Evolutionary conservation across 305 asterid species (phyloP).

Genomic region (Stenogyne calaminthoides): DNA sequence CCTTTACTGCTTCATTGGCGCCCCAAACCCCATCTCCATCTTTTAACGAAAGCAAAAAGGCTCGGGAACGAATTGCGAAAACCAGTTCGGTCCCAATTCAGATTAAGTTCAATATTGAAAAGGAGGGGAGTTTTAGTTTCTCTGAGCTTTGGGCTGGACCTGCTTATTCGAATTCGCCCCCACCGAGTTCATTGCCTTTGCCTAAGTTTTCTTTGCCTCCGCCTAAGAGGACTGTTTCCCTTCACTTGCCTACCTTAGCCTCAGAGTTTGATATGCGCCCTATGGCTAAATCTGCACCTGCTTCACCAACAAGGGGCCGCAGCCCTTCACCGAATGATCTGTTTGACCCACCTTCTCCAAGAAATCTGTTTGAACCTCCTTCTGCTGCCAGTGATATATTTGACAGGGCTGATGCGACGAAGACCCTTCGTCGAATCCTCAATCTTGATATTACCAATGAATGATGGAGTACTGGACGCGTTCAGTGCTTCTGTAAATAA

Average conservation of each 20-base stretch:
- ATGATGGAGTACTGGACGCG: slow-evolving; percentile 43
- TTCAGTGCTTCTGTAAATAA: slow-evolving; percentile 45
- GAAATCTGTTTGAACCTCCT: slow-evolving; percentile 11
- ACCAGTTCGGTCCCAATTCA: slow-evolving; percentile 43
- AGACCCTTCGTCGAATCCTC: slow-evolving; percentile 81
- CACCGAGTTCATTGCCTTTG: slow-evolving; percentile 79
- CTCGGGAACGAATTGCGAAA: slow-evolving; percentile 25
- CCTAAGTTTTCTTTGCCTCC: slow-evolving; percentile 64
- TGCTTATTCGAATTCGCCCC: slow-evolving; percentile 72
- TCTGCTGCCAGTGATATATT: slow-evolving; percentile 28
- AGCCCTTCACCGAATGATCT: slow-evolving; percentile 37
- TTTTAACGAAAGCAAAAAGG: slow-evolving; percentile 27
- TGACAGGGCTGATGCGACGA: slow-evolving; percentile 54
- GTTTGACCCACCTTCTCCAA: slow-evolving; percentile 15
- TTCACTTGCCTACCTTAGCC: slow-evolving; percentile 52
- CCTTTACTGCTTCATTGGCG: slow-evolving; percentile 27
- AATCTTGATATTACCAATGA: slow-evolving; percentile 62
- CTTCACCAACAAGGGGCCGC: slow-evolving; percentile 63
- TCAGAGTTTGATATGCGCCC: slow-evolving; percentile 49
- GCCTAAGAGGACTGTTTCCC: slow-evolving; percentile 64
- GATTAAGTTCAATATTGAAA: slow-evolving; percentile 34
- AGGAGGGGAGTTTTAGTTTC: slow-evolving; percentile 35
- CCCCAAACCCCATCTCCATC: slow-evolving; percentile 38
- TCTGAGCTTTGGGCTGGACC: slow-evolving; percentile 93
- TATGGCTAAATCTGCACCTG: slow-evolving; percentile 68